phyloP scores from a whole-genome alignment of 1,284 basidiomycete species.

The Fomitopsis pinicola region DNA sequence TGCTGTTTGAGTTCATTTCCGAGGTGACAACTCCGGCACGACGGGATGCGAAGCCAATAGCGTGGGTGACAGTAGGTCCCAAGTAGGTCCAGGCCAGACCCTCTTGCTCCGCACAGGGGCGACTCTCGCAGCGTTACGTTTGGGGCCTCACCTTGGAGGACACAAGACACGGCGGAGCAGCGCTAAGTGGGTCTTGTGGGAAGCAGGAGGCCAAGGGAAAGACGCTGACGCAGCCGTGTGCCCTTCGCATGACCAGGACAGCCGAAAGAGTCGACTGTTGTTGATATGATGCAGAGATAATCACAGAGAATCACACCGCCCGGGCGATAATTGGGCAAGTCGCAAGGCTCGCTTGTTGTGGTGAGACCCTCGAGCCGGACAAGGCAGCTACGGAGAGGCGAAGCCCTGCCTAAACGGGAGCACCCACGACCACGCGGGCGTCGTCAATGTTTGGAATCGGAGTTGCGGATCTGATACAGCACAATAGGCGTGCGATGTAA shows the following conservation, averaged over 20 bases:
- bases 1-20: conserved; percentile 6
- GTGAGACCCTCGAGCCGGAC: neutral
- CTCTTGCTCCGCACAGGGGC: neutral
- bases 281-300: conserved; percentile 2
- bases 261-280: neutral
- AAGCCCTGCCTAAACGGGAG: conserved; percentile 1
- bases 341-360: neutral
- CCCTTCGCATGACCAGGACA: neutral
- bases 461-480: conserved; percentile 25
- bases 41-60: conserved; percentile 4
- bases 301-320: neutral
- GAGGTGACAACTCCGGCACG: neutral
- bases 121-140: conserved; percentile 2
- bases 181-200: neutral
- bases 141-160: neutral
- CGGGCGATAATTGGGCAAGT: neutral
- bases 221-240: neutral
- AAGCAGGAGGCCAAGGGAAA: neutral
- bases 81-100: conserved; percentile 9
- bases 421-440: neutral
- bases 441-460: conserved; percentile 16
- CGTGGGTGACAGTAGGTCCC: conserved; percentile 11
- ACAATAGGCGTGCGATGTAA: conserved; percentile 26
- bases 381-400: neutral
- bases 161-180: neutral